Percentiles rank a stretch among this genome's conserved stretches.
Evolutionary conservation across 306 rosid genomes (phyloP).

Genomic region (Chamaecrista fasciculata): DNA sequence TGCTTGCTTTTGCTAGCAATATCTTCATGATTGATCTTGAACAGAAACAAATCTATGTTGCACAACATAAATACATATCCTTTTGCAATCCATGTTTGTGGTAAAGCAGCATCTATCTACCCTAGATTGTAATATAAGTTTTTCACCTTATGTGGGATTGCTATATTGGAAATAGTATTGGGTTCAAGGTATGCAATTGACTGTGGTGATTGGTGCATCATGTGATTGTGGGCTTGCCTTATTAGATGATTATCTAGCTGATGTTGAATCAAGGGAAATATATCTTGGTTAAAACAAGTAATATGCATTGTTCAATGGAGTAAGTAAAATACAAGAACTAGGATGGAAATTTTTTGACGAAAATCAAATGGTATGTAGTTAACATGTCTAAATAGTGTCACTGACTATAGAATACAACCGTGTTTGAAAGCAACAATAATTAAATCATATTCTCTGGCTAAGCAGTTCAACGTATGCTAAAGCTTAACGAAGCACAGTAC

Average conservation of each 20-base stretch:
- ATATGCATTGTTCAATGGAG: too few species aligned
- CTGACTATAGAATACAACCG: not conserved
- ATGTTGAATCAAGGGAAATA: not conserved
- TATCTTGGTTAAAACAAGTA: too few species aligned
- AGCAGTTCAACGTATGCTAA: not conserved
- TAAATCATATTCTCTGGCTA: not conserved
- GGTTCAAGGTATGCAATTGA: not conserved
- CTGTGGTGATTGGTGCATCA: not conserved
- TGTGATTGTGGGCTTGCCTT: not conserved
- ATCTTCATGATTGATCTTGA: not conserved
- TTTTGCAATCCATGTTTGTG: not conserved
- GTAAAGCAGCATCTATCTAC: not conserved
- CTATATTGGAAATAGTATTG: not conserved
- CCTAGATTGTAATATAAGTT: not conserved
- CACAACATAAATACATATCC: not conserved
- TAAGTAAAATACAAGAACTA: not conserved
- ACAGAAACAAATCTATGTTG: not conserved
- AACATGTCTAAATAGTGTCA: not conserved
- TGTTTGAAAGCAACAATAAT: not conserved
- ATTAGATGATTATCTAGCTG: not conserved
- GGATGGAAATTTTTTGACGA: not conserved
- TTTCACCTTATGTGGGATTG: not conserved
- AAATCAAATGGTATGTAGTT: conserved; percentile 12
- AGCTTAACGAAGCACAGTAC: not conserved
- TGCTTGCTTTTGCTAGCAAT: not conserved